Evolutionary conservation across 192 early-diverging fungal genomes (phyloP).

Genomic region (Geranomyces michiganensis): DNA sequence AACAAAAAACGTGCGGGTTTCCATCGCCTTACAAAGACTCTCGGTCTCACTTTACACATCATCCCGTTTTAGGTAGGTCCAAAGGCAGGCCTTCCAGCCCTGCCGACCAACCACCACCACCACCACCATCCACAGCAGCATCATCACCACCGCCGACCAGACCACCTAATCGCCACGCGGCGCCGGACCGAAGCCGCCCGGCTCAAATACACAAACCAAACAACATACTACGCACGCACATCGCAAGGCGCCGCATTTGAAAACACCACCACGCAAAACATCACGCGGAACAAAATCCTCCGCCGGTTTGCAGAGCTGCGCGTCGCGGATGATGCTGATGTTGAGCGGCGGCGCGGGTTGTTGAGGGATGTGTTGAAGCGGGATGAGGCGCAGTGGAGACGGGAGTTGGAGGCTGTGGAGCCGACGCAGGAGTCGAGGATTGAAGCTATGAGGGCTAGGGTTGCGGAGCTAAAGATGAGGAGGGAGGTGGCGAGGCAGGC

Average conservation of each 20-base stretch:
- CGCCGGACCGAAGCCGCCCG: slow-evolving; percentile 47
- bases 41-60: background rate
- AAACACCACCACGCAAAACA: slow-evolving; percentile 40
- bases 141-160: slow-evolving; percentile 24
- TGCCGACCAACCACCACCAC: background rate
- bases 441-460: slow-evolving; percentile 45
- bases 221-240: slow-evolving; percentile 46
- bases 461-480: slow-evolving; percentile 42
- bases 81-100: slow-evolving; percentile 10
- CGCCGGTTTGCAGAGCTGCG: slow-evolving; percentile 37
- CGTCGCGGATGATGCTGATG: slow-evolving; percentile 17
- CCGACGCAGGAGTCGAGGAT: slow-evolving; percentile 45
- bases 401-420: slow-evolving; percentile 39
- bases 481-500: slow-evolving; percentile 53
- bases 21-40: background rate
- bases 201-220: slow-evolving; percentile 33
- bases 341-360: slow-evolving; percentile 42
- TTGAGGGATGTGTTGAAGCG: slow-evolving; percentile 36
- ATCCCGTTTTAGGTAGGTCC: background rate
- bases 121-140: slow-evolving; percentile 1
- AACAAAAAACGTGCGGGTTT: background rate
- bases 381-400: slow-evolving; percentile 40
- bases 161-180: slow-evolving; percentile 50
- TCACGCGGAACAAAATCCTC: slow-evolving; percentile 42
- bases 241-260: slow-evolving; percentile 47